Evolutionary conservation across 306 rosid genomes (phyloP).

Genomic region (Gastrolobium bilobum): DNA sequence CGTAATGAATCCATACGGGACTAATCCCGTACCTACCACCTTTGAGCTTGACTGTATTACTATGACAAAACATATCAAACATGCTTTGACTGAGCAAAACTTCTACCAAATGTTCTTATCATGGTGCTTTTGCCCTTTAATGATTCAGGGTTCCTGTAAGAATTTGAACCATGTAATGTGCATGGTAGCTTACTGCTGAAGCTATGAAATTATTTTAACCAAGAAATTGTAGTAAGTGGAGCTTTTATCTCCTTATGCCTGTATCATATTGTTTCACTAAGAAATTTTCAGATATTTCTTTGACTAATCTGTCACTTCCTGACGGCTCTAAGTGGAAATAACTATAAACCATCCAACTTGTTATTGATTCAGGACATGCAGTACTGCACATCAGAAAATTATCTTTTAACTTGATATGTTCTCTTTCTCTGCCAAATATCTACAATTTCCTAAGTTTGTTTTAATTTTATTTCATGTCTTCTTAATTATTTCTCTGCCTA

Average conservation of each 20-base stretch:
- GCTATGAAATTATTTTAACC: background rate
- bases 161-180: slow-evolving; percentile 17
- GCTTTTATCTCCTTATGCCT: background rate
- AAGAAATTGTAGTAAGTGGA: background rate
- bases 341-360: background rate
- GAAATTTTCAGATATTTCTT: slow-evolving; percentile 17
- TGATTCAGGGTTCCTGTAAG: background rate
- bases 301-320: background rate
- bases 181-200: background rate
- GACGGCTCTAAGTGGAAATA: background rate
- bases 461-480: slow-evolving; percentile 2
- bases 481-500: background rate
- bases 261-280: background rate
- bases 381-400: background rate
- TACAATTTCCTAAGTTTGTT: slow-evolving; percentile 21
- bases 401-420: slow-evolving; percentile 15
- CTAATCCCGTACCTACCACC: too few species aligned
- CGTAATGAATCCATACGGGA: too few species aligned
- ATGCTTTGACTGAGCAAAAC: too few species aligned
- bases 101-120: too few species aligned
- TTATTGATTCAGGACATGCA: background rate
- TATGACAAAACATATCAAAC: too few species aligned
- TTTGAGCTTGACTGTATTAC: too few species aligned
- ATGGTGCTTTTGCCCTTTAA: too few species aligned
- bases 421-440: background rate